phyloP scores from a whole-genome alignment of 768 basidiomycete species.

The Suillus brevipes region DNA sequence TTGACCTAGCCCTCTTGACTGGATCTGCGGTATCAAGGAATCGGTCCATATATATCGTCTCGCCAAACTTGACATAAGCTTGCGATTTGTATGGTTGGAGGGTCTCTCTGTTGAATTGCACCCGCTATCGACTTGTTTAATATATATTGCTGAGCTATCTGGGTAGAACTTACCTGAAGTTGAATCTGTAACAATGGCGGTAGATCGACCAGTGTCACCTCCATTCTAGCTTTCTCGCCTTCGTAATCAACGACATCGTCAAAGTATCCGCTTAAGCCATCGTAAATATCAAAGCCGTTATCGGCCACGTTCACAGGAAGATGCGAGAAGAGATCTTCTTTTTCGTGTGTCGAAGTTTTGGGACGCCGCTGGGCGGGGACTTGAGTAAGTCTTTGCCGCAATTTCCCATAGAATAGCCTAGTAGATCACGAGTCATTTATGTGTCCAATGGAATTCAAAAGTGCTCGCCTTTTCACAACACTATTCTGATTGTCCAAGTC shows the following conservation, averaged over 20 bases:
- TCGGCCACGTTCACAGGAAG: slow-evolving; percentile 91
- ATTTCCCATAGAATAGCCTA: slow-evolving; percentile 88
- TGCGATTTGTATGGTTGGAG: slow-evolving; percentile 94
- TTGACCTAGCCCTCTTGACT: slow-evolving; percentile 69
- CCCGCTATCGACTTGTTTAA: slow-evolving; percentile 53
- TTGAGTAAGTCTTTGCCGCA: slow-evolving; percentile 57
- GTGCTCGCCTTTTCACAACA: slow-evolving; percentile 74
- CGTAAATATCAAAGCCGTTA: slow-evolving; percentile 89
- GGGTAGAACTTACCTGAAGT: slow-evolving; percentile 67
- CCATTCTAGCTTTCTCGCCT: slow-evolving; percentile 84
- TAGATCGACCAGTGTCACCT: slow-evolving; percentile 79
- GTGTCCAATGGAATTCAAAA: neutral
- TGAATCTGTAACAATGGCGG: slow-evolving; percentile 95
- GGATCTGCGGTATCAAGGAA: slow-evolving; percentile 79
- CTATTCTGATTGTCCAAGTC: slow-evolving; percentile 62
- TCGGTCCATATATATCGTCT: slow-evolving; percentile 87
- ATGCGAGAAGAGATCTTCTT: slow-evolving; percentile 91
- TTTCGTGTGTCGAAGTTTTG: slow-evolving; percentile 68
- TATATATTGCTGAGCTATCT: neutral
- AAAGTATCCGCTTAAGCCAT: slow-evolving; percentile 90
- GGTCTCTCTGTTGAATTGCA: slow-evolving; percentile 92
- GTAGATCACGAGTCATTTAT: slow-evolving; percentile 1
- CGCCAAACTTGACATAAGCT: slow-evolving; percentile 88
- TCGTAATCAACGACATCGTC: slow-evolving; percentile 87
- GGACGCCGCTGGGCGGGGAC: slow-evolving; percentile 38